These are phyloP conservation scores for Diplodia intermedia DNA, from an alignment of 2,329 filamentous ascomycete genomes.

Conservation along the genomic window DNA sequence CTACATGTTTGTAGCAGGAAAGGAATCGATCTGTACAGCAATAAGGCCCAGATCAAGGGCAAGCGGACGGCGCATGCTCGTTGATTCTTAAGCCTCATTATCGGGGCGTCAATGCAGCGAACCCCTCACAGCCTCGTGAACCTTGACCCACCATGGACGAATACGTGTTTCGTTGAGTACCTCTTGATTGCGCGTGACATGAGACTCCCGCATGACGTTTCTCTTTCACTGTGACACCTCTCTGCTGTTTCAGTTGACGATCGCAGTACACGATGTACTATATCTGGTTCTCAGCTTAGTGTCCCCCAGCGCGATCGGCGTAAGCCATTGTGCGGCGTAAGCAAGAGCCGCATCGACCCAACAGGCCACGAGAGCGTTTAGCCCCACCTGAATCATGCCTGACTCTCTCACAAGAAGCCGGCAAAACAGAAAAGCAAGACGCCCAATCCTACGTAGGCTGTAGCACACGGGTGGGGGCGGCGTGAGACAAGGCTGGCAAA, in stretches of 20 bases:
- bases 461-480: background rate
- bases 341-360: background rate
- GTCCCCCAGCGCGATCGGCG: background rate
- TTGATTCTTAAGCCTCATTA: background rate
- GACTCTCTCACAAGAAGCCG: background rate
- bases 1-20: background rate
- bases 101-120: conserved; percentile 16
- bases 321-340: background rate
- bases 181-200: background rate
- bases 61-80: background rate
- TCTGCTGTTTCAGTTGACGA: background rate
- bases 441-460: background rate
- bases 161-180: background rate
- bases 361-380: background rate
- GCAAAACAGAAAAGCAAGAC: background rate
- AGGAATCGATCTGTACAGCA: background rate
- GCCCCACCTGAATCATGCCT: background rate
- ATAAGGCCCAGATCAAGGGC: background rate
- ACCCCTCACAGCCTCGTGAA: conserved; percentile 4
- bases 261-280: background rate
- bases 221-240: background rate
- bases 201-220: background rate
- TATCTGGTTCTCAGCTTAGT: background rate
- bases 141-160: background rate
- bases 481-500: background rate